These are phyloP conservation scores for Perkinsela sp. DNA, from an alignment of 208 protist genomes.

Conservation along the genomic window DNA sequence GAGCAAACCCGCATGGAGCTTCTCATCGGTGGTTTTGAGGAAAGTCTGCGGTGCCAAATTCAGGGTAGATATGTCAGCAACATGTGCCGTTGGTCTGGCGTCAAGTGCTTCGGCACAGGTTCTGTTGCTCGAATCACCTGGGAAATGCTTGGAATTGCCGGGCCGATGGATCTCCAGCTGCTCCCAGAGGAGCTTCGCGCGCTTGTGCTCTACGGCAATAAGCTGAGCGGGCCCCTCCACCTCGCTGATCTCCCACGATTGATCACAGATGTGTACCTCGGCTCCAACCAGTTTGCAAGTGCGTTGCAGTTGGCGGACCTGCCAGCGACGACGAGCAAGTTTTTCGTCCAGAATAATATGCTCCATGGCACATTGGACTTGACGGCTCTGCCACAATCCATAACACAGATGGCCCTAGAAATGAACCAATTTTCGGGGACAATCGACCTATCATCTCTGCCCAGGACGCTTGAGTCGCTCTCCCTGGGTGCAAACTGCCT, in stretches of 20 bases:
- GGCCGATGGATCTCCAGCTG: neutral
- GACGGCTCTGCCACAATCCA: neutral
- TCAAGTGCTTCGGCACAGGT: no score
- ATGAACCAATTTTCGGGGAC: neutral
- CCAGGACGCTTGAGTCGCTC: neutral
- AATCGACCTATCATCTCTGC: neutral
- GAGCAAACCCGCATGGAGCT: no score
- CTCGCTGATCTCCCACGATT: neutral
- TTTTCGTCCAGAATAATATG: neutral
- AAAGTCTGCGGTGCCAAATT: no score
- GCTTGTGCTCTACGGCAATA: neutral
- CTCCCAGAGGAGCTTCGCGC: neutral
- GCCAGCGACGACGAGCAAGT: neutral
- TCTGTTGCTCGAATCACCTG: no score
- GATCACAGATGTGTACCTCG: neutral
- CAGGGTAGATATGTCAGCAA: no score
- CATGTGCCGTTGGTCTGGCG: no score
- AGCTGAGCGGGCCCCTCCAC: neutral
- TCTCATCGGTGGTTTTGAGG: no score
- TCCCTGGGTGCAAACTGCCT: neutral
- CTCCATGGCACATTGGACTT: neutral
- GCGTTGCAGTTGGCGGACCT: neutral
- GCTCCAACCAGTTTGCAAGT: neutral
- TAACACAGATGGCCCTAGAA: neutral
- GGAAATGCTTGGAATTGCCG: neutral